Evolutionary conservation across 192 early-diverging fungal species (phyloP).

Genomic region (Coemansia reversa): DNA sequence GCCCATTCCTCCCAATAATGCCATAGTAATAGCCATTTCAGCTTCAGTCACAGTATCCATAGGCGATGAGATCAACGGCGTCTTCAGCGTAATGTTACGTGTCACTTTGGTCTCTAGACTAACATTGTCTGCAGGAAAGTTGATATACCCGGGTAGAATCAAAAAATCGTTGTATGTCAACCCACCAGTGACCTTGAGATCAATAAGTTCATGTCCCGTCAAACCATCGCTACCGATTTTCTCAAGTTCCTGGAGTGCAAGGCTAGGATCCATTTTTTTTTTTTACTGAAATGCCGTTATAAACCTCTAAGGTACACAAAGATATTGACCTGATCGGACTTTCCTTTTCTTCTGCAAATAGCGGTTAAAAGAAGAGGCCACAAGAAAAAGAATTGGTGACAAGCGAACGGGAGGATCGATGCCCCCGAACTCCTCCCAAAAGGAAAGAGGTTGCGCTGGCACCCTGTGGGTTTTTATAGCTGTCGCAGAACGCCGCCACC

Average conservation of each 20-base stretch:
- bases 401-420: conserved; percentile 37
- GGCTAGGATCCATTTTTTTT: conserved; percentile 36
- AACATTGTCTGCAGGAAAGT: conserved; percentile 83
- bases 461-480: conserved; percentile 26
- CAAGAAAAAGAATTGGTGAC: conserved; percentile 16
- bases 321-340: too few species aligned
- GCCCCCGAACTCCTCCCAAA: conserved; percentile 30
- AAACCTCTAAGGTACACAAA: not conserved
- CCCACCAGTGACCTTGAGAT: conserved; percentile 76
- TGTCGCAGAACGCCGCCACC: not conserved
- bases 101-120: conserved; percentile 84
- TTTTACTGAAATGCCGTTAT: too few species aligned
- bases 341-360: too few species aligned
- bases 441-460: not conserved
- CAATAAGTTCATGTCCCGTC: conserved; percentile 78
- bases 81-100: conserved; percentile 85
- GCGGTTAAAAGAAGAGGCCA: too few species aligned
- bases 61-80: conserved; percentile 91
- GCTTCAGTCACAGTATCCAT: conserved; percentile 99
- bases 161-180: conserved; percentile 99
- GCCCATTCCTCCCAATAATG: conserved; percentile 91
- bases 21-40: conserved; percentile 98
- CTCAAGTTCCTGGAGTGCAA: conserved; percentile 47
- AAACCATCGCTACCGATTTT: conserved; percentile 74
- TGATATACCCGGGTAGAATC: conserved; percentile 93